phyloP scores from a whole-genome alignment of 805 yeast genomes.

The Schizosaccharomyces octosporus region DNA sequence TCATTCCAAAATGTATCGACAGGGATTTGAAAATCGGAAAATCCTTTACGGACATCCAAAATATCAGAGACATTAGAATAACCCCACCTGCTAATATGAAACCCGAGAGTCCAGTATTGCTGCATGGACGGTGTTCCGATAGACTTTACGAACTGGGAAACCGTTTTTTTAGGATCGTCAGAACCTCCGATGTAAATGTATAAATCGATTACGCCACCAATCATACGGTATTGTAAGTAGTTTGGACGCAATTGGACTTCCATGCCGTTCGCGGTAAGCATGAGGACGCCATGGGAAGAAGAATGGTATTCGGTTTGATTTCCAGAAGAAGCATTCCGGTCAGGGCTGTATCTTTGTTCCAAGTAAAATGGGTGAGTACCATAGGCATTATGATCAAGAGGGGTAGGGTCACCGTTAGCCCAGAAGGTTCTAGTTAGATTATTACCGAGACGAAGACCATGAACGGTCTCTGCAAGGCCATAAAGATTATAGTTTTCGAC shows the following conservation, averaged over 20 bases:
- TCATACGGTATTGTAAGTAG: not conserved
- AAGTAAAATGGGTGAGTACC: slow-evolving; percentile 16
- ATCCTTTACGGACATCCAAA: slow-evolving; percentile 26
- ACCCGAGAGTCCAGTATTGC: slow-evolving; percentile 45
- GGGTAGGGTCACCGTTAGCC: slow-evolving; percentile 14
- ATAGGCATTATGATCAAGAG: slow-evolving; percentile 14
- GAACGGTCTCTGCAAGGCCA: slow-evolving; percentile 17
- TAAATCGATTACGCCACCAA: slow-evolving; percentile 9
- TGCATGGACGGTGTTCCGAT: slow-evolving; percentile 45
- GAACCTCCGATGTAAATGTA: slow-evolving; percentile 13
- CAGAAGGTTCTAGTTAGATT: slow-evolving; percentile 14
- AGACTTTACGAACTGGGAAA: slow-evolving; percentile 28
- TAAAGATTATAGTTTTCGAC: slow-evolving; percentile 12
- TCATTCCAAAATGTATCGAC: slow-evolving; percentile 67
- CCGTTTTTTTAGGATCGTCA: slow-evolving; percentile 22
- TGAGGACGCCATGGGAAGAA: not conserved
- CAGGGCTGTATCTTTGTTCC: slow-evolving; percentile 6
- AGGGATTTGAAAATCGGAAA: slow-evolving; percentile 43
- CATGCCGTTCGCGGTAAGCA: slow-evolving; percentile 1
- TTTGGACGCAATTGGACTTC: not conserved
- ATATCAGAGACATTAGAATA: slow-evolving; percentile 60
- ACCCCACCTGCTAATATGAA: slow-evolving; percentile 77
- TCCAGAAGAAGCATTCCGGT: not conserved
- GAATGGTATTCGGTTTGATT: slow-evolving; percentile 8
- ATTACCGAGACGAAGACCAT: slow-evolving; percentile 12